Evolutionary conservation across 768 basidiomycete genomes (phyloP).

Genomic region (Serendipita sp.): DNA sequence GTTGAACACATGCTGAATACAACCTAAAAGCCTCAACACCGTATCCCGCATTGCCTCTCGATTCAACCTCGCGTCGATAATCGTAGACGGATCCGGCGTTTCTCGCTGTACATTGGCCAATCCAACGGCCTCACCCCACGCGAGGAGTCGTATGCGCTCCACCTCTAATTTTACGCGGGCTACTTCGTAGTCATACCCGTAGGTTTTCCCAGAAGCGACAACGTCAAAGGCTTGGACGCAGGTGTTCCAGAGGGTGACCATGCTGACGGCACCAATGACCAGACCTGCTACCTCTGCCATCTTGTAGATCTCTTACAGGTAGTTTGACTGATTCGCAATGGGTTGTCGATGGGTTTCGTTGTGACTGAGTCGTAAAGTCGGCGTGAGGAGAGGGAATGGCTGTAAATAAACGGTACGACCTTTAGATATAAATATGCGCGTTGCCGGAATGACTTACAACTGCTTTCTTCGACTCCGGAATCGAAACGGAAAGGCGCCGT

Average conservation of each 20-base stretch:
- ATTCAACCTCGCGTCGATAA: neutral
- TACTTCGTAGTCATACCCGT: slow-evolving; percentile 1
- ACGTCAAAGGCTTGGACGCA: neutral
- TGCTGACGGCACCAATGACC: neutral
- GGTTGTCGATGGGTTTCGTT: too few relatives aligned
- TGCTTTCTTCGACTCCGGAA: too few relatives aligned
- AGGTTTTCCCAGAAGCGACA: neutral
- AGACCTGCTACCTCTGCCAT: neutral
- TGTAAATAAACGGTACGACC: too few relatives aligned
- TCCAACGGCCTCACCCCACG: slow-evolving; percentile 4
- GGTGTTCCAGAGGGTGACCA: neutral
- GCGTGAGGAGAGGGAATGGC: too few relatives aligned
- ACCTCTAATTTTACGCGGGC: neutral
- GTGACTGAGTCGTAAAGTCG: too few relatives aligned
- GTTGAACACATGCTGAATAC: slow-evolving; percentile 4
- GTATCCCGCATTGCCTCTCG: neutral
- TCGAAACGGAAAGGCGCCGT: too few relatives aligned
- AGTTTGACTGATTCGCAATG: too few relatives aligned
- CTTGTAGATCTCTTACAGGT: neutral
- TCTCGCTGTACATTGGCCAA: neutral
- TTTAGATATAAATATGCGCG: too few relatives aligned
- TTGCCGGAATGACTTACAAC: too few relatives aligned
- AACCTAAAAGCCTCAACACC: neutral
- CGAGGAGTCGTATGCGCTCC: slow-evolving; percentile 3
- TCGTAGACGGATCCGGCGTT: neutral